Base-by-base conservation (phyloP, 768 basidiomycete species). In the Tylopilus rubrobrunneus region DNA sequence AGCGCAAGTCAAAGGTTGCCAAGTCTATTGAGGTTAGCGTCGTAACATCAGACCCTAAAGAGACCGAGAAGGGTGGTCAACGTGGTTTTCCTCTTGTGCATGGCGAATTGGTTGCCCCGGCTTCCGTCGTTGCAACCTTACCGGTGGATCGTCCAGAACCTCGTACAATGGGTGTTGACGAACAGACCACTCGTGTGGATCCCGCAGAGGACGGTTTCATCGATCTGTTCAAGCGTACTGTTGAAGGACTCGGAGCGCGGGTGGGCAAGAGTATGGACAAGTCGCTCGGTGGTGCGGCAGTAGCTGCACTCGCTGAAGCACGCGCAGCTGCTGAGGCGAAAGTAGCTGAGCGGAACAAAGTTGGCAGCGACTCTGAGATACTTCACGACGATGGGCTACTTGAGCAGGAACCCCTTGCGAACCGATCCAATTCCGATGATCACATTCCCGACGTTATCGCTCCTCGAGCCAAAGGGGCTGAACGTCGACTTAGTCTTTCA, bases 181-280 rank as follows among this genome's bases (percentile, higher is more conserved):
- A 55, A 44, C 55, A 54, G 41, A 46, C 46, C 15, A 45, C 34
- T 51, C 52, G 31, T 23, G 29, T 61, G 42, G 48, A 63, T 40
- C 40, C 50, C 27, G 48, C 48, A 19, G 60, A 68, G 5, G 67
- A 80, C 29, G 85, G 78, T 21, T 78, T 86, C 57, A 75, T 91
- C 41, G 80, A 82, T 60, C 73, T 78, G 17, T 74, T 92, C 47
- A 91, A 87, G 72, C 83, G 80, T 62, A 88, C 83, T 1, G 81
- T 90, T 0, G 83, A 87, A 65, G 85, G 77, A 15, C 73, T 86
- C 28, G 85, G 85, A 17, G 74, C 81, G 17, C 80, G 79, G 5
- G 63, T 76, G 43, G 78, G 78, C 29, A 88, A 83, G 62, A 78
- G 78, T 48, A 73, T 76, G 64, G 78, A 79, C 49, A 88, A 84